Evolutionary conservation across 208 protist genomes (phyloP), one percentile per base, ranked within the genome.

Genomic region (Leishmania major): DNA sequence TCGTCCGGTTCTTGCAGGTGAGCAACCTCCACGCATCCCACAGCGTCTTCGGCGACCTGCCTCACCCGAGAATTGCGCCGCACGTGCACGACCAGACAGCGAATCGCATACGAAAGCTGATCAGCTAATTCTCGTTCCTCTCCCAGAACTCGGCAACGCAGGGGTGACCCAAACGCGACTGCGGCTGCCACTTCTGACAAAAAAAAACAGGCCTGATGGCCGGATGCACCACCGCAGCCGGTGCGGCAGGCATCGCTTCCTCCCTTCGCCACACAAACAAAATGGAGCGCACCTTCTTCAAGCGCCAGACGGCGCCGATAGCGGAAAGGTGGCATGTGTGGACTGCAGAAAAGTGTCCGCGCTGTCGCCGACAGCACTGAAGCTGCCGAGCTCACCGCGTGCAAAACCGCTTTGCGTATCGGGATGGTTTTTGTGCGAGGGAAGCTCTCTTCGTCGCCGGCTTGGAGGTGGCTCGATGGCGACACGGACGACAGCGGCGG

Each of bases 11-110:
- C 35, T 51, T 95, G 75, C 84, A 81, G 2, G 79, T 91, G 40
- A 93, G 93, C 84, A 91, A 95, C 80, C 40, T 95, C 8, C 87
- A 93, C 69, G 87, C 81, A 53, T 86, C 84, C 15, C 84, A 90
- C 83, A 88, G 82, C 51, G 51, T 92, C 74, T 86, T 89, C 79
- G 74, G 81, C 31, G 87, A 78, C 37, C 83, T 92, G 49, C 51
- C 79, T 10, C 90, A 93, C 78, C 84, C 76, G 22, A 25, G 53
- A 0, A 10, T 90, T 25, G 22, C 55, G n/a, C 13, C 49, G 3
- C 40, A 78, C 31, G 40, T 89, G 35, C 74, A 75, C 60, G 28
- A 73, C 15, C 75, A 83, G 51, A 86, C 81, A 7, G 64, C 82
- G 25, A 82, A 90, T 40, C 84, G 84, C 40, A 66, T 95, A 22